Base-by-base conservation (phyloP, 2,329 filamentous ascomycete genomes). In the Cladophialophora exuberans region DNA sequence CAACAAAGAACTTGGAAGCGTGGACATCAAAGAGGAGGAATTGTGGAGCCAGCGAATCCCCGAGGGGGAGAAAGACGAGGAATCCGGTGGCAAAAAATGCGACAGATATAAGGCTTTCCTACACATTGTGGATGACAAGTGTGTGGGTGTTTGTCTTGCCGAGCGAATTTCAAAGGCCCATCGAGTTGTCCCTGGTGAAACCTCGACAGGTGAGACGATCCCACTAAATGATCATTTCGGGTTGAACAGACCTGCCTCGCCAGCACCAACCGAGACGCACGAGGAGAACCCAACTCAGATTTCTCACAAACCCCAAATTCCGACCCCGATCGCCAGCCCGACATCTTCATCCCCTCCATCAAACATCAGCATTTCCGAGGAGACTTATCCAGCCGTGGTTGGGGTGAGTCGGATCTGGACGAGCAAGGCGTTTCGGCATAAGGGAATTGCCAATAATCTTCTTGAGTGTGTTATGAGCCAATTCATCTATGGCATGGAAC, bases 381-480 rank as follows among this genome's bases (percentile, higher is more conserved):
- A 73, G 41, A 62, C 72, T 4, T 67, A 75, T 22, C 70, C 75
- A 2, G 82, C 79, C 2, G 72, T 80, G n/a, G 74, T 86, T 50
- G 83, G 83, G 15, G 79, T 88, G 22, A 85, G 84, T 20, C 78
- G 85, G 25, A 83, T 88, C 61, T 88, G 85, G 85, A 84, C 82
- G 0, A 83, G 80, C 6, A 77, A 74, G 4, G 73, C 76, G 1
- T 79, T 81, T 55, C 76, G 84, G 26, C 72, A 80, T 36, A 76
- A 79, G 60, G 82, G 83, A 6, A 78, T 86, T 48, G 84, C 83
- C 3, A 77, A 76, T 48, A 74, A 76, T 51, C 69, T 87, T 41
- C 67, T 87, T 15, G 80, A 86, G 56, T 77, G 75, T 52, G 80
- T 81, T 20, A 73, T 79, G 51, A 74, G 71, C 54, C 76, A 80